Base-by-base conservation (phyloP, 768 basidiomycete species). In the Termitomyces sp. region DNA sequence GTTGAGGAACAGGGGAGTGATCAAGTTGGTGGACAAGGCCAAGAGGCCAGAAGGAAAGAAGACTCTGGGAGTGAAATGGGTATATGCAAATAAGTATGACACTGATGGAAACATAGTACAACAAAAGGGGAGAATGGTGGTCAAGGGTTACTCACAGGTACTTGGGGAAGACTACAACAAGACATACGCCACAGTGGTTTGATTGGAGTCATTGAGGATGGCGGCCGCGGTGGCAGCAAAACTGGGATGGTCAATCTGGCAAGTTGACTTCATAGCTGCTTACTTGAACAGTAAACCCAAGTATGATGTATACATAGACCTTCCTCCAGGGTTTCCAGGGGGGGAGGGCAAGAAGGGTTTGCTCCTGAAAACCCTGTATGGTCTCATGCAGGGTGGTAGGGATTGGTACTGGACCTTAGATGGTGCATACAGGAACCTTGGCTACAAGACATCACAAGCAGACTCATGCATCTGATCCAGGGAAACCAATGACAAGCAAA, bases 51-150 rank as follows among this genome's bases (percentile, higher is more conserved):
- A 50, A 0, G 52, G 56, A 3, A 12, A 56, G 12, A 63, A 61
- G 3, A 40, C 62, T 0, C 36, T 68, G 0, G 42, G 43, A 5
- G 44, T 42, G 11, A 42, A 29, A 9, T 66, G 65, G 65, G 58
- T 64, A 11, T 74, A 62, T 54, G 59, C 53, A 22, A 53, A 58
- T 23, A 76, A 76, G 58, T 56, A 57, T 23, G 64, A 74, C 43
- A 58, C 54, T 3, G 41, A 62, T 9, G 72, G 73, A 7, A 58
- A 59, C 1, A 50, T 73, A 27, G 48, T 53, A 0, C 52, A 62
- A 5, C 58, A 68, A 53, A 76, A 76, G 59, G 63, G 60, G 0
- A 49, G 60, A 0, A 31, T 64, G 12, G 60, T 66, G 0, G 61
- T 60, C 23, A 60, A 64, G 47, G 63, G 64, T 0, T 76, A 65